Conservation (phyloP, 768 basidiomycete species). For the Cystoderma amianthinum region DNA sequence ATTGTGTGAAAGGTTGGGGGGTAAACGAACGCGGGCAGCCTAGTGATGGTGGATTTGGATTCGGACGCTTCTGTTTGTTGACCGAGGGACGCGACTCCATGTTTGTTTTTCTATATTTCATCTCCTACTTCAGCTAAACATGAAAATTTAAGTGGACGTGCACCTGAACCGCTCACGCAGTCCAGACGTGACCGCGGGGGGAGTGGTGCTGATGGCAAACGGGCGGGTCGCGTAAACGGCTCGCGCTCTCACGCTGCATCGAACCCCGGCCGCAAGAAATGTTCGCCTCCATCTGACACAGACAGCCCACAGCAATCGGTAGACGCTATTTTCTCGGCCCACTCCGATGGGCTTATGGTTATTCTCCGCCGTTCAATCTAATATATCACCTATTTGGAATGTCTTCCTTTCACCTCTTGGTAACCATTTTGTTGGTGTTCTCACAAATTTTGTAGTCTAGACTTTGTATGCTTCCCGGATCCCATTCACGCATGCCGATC, state of each 20-base stretch:
- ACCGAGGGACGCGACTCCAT: slow-evolving; percentile 57
- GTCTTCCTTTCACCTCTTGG: too few relatives aligned
- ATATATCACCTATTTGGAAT: too few relatives aligned
- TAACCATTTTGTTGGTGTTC: too few relatives aligned
- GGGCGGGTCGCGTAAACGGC: background rate
- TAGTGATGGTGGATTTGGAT: slow-evolving; percentile 80
- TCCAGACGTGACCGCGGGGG: slow-evolving; percentile 12
- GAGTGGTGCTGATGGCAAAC: background rate
- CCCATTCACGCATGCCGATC: too few relatives aligned
- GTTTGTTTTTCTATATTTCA: slow-evolving; percentile 25
- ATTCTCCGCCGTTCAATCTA: slow-evolving; percentile 51
- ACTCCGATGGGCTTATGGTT: slow-evolving; percentile 80
- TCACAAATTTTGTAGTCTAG: too few relatives aligned
- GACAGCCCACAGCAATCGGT: slow-evolving; percentile 24
- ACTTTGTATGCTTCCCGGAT: too few relatives aligned
- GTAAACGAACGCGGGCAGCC: slow-evolving; percentile 81
- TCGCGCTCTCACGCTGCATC: slow-evolving; percentile 1
- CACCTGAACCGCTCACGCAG: slow-evolving; percentile 21
- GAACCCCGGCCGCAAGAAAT: background rate
- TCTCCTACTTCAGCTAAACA: slow-evolving; percentile 1
- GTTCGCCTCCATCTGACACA: background rate
- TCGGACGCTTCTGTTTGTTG: slow-evolving; percentile 59
- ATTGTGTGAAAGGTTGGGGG: slow-evolving; percentile 75
- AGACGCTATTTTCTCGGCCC: slow-evolving; percentile 80
- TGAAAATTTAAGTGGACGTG: slow-evolving; percentile 10